A percentile compares a stretch with the other conserved stretches of the same genome.
Conservation (phyloP, 495 filamentous ascomycete species). For the Hamigera avellanea region DNA sequence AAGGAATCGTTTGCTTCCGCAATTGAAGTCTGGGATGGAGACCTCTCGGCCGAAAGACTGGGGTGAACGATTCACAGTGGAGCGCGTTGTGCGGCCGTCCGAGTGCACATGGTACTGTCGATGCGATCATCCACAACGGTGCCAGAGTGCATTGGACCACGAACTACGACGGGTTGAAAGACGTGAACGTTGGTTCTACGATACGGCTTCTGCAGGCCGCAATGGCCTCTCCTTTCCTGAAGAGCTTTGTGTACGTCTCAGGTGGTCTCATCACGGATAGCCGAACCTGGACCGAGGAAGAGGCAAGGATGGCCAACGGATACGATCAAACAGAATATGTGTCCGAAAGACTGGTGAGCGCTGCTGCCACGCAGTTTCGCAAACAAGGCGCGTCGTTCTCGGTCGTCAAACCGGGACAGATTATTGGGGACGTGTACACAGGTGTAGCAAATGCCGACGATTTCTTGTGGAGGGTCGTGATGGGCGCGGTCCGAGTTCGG, state of each 20-base stretch:
- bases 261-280: conserved; percentile 6
- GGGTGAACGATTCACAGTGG: neutral
- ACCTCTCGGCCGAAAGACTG: neutral
- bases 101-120: conserved; percentile 11
- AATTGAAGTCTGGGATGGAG: neutral
- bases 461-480: conserved; percentile 22
- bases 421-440: conserved; percentile 4
- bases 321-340: conserved; percentile 19
- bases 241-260: conserved; percentile 10
- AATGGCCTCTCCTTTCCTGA: neutral
- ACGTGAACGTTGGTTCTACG: conserved; percentile 23
- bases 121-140: conserved; percentile 67
- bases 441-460: conserved; percentile 15
- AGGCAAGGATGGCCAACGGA: conserved; percentile 4
- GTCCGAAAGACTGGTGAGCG: conserved; percentile 11
- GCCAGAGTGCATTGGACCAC: conserved; percentile 35
- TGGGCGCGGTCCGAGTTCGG: no score
- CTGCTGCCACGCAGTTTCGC: conserved; percentile 2
- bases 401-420: conserved; percentile 19
- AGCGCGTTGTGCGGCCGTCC: neutral
- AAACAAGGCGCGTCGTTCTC: neutral
- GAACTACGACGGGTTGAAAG: conserved; percentile 20
- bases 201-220: conserved; percentile 13
- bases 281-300: neutral
- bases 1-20: neutral